These are phyloP conservation scores for Amanita muscaria DNA, from an alignment of 768 basidiomycete species.

Conservation along the genomic window DNA sequence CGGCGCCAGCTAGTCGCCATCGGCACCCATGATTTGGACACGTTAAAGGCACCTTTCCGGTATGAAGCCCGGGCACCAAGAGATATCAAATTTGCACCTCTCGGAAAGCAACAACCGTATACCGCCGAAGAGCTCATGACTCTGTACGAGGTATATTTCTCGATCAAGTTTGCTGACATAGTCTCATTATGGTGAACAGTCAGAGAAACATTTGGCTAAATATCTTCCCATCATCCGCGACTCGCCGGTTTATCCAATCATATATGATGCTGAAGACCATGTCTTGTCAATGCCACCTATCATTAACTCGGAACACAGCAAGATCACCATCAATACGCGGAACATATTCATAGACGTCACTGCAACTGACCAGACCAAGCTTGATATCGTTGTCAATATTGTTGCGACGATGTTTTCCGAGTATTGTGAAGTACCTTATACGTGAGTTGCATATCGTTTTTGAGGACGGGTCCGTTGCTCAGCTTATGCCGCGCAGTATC, in stretches of 20 bases:
- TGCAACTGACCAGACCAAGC: slow-evolving; percentile 93
- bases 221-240: slow-evolving; percentile 92
- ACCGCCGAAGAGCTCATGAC: slow-evolving; percentile 90
- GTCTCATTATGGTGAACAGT: slow-evolving; percentile 41
- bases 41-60: slow-evolving; percentile 77
- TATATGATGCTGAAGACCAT: slow-evolving; percentile 81
- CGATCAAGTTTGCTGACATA: neutral
- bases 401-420: slow-evolving; percentile 97
- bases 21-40: slow-evolving; percentile 95
- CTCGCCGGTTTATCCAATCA: slow-evolving; percentile 94
- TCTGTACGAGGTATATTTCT: slow-evolving; percentile 67
- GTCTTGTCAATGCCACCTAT: slow-evolving; percentile 98
- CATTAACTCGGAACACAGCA: slow-evolving; percentile 95
- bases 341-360: slow-evolving; percentile 98
- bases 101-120: slow-evolving; percentile 71
- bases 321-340: slow-evolving; percentile 87
- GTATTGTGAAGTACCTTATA: slow-evolving; percentile 86
- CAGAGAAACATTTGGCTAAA: slow-evolving; percentile 82
- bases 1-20: slow-evolving; percentile 88
- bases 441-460: slow-evolving; percentile 42
- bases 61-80: slow-evolving; percentile 77
- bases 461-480: neutral
- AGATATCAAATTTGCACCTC: slow-evolving; percentile 85
- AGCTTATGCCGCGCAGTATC: slow-evolving; percentile 44
- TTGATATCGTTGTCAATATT: slow-evolving; percentile 92